Base-by-base conservation (phyloP, 148 eudicot species). In the Hydrangea macrophylla region DNA sequence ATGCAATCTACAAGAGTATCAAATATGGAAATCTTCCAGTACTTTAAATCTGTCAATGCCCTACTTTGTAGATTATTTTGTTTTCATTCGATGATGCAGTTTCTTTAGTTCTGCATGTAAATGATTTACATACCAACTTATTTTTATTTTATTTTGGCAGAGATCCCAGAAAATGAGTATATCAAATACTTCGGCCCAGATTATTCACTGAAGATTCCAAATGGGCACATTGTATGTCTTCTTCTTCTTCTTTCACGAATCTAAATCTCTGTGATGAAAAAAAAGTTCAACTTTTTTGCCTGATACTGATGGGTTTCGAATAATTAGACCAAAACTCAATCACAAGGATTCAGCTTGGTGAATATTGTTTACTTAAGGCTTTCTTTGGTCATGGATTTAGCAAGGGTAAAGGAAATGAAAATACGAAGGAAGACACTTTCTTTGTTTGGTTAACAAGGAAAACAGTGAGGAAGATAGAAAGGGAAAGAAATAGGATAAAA, bases 151-250 rank as follows among this genome's bases (percentile, higher is more conserved):
- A 15, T 48, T 11, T 48, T 18, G 15, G 85, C 98, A 94, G 98
- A 86, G 69, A 94, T 94, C 70, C 97, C 98, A 59, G 89, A 94
- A 26, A 94, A 94, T 71, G 97, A 94, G 15, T 94, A 94, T 63
- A 86, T 78, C 67, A 84, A 90, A 81, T 94, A 90, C 72, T 94
- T 94, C 77, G 96, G 77, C 23, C 98, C 98, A 25, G 98, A 94
- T 32, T 82, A 78, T 70, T 77, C 88, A n/a, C 73, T 94, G 84
- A 90, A 85, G 85, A 82, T 84, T 72, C 97, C 96, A 3, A 70
- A 78, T 61, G 86, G 97, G 60, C 88, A 80, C 68, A 82, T 86
- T 55, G 98, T 90, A 83, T 39, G 86, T 76, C 60, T 36, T 60
- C 15, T 56, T 23, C 57, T 64, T 57, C 39, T 32, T 56, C 60